Evolutionary conservation across 495 filamentous ascomycete genomes (phyloP).

Genomic region (Aspergillus haitiensis): DNA sequence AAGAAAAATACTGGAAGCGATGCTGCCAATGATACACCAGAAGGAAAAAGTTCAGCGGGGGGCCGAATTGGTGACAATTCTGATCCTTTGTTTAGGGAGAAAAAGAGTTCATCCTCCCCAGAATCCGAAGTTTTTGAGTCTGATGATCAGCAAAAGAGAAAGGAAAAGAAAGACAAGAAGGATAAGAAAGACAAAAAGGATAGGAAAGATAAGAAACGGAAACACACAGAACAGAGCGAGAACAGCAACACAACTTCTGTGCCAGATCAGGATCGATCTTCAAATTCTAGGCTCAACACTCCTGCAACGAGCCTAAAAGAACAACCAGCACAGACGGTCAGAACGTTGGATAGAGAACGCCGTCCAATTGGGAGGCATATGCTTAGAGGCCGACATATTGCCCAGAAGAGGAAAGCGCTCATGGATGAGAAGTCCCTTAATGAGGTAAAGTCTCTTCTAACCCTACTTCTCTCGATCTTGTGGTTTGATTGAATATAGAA

Average conservation of each 20-base stretch:
- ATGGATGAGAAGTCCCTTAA: conserved; percentile 72
- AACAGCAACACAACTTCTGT: conserved; percentile 9
- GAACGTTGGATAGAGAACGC: conserved; percentile 42
- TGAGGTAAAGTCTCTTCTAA: conserved; percentile 53
- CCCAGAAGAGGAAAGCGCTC: conserved; percentile 73
- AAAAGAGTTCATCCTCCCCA: background rate
- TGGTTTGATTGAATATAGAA: background rate
- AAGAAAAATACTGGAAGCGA: conserved; percentile 13
- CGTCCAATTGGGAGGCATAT: conserved; percentile 57
- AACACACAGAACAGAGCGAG: conserved; percentile 48
- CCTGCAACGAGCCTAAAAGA: conserved; percentile 27
- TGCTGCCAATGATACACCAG: conserved; percentile 11
- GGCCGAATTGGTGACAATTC: background rate
- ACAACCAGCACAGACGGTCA: conserved; percentile 18
- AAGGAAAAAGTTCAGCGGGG: background rate
- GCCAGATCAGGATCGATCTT: conserved; percentile 14
- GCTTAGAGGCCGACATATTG: conserved; percentile 70
- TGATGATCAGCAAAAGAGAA: conserved; percentile 16
- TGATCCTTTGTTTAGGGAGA: background rate
- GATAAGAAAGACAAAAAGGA: conserved; percentile 38
- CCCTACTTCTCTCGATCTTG: conserved; percentile 8
- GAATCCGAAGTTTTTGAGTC: conserved; percentile 6
- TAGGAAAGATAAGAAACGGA: conserved; percentile 49
- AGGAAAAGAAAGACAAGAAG: conserved; percentile 26
- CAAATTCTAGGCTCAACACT: conserved; percentile 18